These are phyloP conservation scores for Pneumocystis wakefieldiae DNA, from an alignment of 1,139 yeast genomes.

Conservation along the genomic window DNA sequence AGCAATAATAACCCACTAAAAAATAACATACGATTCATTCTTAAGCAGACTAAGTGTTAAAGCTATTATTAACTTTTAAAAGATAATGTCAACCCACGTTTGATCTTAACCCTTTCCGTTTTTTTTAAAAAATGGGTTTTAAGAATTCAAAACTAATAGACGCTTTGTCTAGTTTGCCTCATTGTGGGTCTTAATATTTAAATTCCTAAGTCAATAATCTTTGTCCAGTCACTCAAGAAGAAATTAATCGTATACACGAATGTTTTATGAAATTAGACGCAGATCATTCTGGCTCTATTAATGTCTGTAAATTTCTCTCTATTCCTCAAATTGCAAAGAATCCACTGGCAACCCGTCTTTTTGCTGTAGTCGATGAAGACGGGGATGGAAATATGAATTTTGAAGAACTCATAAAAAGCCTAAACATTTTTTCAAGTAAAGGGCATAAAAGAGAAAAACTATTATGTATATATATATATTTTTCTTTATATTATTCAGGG, in stretches of 20 bases:
- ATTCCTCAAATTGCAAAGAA: constrained; percentile 87
- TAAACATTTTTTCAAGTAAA: constrained; percentile 83
- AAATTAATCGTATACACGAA: constrained; percentile 77
- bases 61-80: too few relatives aligned
- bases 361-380: constrained; percentile 90
- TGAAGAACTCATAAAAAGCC: constrained; percentile 81
- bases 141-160: background rate
- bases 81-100: too few relatives aligned
- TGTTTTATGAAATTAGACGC: constrained; percentile 90
- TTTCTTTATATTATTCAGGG: background rate
- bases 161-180: background rate
- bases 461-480: constrained; percentile 24
- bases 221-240: constrained; percentile 54
- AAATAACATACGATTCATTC: too few relatives aligned
- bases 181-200: background rate
- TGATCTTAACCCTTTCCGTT: too few relatives aligned
- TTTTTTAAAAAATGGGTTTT: background rate
- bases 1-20: too few relatives aligned
- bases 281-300: constrained; percentile 86
- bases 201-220: background rate
- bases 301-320: constrained; percentile 72
- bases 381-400: constrained; percentile 90
- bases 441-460: constrained; percentile 73
- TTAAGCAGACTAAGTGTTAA: too few relatives aligned
- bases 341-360: constrained; percentile 75